phyloP scores from a whole-genome alignment of 1,139 yeast species.

The Suhomyces kunorum region DNA sequence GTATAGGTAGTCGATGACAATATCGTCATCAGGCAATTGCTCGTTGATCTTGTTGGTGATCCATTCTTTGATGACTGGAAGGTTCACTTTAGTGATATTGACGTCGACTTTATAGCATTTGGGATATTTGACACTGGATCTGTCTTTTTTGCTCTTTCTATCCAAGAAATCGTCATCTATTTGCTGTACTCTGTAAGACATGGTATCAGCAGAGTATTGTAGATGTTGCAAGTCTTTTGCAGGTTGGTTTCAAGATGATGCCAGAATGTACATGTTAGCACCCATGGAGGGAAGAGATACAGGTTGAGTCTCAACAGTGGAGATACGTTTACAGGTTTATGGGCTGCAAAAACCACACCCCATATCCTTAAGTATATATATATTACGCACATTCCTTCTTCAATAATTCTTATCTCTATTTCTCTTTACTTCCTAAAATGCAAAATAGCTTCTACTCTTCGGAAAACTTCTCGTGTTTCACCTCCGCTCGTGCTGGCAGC shows the following conservation, averaged over 20 bases:
- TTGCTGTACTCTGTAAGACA: slow-evolving; percentile 23
- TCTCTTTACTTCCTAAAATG: not conserved
- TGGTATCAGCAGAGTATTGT: slow-evolving; percentile 5
- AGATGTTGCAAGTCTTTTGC: slow-evolving; percentile 5
- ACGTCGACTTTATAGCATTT: slow-evolving; percentile 26
- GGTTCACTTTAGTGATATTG: slow-evolving; percentile 36
- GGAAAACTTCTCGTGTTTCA: too few relatives aligned
- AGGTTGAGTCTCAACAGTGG: not conserved
- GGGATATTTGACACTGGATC: slow-evolving; percentile 14
- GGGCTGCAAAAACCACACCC: slow-evolving; percentile 8
- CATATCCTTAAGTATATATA: too few relatives aligned
- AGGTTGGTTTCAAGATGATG: slow-evolving; percentile 1
- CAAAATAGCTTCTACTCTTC: not conserved
- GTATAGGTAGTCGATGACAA: slow-evolving; percentile 41
- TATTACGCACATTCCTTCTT: not conserved
- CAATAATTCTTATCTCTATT: too few relatives aligned
- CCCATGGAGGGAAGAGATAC: too few relatives aligned
- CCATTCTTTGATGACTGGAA: slow-evolving; percentile 38
- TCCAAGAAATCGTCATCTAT: slow-evolving; percentile 20
- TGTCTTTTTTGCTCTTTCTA: slow-evolving; percentile 9
- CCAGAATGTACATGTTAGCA: not conserved
- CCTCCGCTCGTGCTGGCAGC: too few relatives aligned
- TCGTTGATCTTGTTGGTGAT: slow-evolving; percentile 30
- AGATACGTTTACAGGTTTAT: slow-evolving; percentile 3
- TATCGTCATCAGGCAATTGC: slow-evolving; percentile 49